A percentile compares a stretch with the other conserved stretches of the same genome.
Conservation (phyloP, 176 grass and related monocot genomes). For the Lolium multiflorum region DNA sequence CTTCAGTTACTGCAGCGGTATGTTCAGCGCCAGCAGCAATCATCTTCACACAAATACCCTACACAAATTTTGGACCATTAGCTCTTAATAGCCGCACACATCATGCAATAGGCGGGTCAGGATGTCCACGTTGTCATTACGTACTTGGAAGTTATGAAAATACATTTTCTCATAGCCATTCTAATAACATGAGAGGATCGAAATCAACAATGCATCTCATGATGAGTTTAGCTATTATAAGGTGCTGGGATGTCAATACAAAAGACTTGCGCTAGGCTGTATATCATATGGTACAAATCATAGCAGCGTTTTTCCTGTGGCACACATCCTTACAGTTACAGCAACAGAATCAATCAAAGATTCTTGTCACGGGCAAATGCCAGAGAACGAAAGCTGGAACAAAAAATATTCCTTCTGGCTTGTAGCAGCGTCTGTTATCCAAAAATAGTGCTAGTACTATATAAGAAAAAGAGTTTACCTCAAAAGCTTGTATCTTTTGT, state of each 20-base stretch:
- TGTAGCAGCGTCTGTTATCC: not conserved
- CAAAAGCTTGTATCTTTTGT: conserved; percentile 94
- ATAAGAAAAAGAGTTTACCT: conserved; percentile 55
- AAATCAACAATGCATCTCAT: not conserved
- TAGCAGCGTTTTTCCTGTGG: not conserved
- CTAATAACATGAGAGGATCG: not conserved
- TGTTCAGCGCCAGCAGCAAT: conserved; percentile 98
- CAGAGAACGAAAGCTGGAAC: not conserved
- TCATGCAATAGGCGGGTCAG: conserved; percentile 1
- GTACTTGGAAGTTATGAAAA: not conserved
- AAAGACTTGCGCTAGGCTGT: not conserved
- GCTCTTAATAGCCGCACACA: conserved; percentile 21
- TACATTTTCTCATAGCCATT: not conserved
- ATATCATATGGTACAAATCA: not conserved
- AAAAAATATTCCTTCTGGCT: not conserved
- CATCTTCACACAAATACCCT: conserved; percentile 96
- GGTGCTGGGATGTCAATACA: not conserved
- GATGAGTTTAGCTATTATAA: conserved; percentile 11
- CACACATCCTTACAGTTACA: not conserved
- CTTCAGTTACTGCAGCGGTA: conserved; percentile 95
- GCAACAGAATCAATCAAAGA: not conserved
- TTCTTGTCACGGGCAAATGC: conserved; percentile 16
- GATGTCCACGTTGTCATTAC: conserved; percentile 39
- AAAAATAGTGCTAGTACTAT: not conserved
- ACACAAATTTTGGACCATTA: conserved; percentile 43